Evolutionary conservation across 192 early-diverging fungal species (phyloP), one percentile per base, ranked within the genome.

Genomic region (Entomortierella chlamydospora): DNA sequence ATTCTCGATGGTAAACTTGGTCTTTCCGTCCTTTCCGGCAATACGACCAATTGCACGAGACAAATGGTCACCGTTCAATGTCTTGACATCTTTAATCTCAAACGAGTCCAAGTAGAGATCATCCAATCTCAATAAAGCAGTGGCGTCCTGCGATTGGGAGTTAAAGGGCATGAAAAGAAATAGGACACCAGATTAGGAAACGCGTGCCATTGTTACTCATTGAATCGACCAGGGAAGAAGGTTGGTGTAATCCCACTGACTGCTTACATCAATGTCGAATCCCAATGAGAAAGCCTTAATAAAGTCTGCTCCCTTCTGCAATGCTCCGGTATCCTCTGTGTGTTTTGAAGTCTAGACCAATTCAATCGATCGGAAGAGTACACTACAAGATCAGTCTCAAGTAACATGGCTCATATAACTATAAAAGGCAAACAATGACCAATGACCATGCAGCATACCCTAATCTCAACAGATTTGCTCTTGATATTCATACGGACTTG

Each of bases 291-390:
- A 99, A 4, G 98, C 98, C 56, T 89, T 91, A 47, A 99, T 89
- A 87, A 99, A 99, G 76, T 99, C 98, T 20, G 95, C 95, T 47
- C 92, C 96, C 84, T 98, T 98, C 81, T 99, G 98, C 54, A 99
- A 74, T 57, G 98, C 91, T 5, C 96, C 95, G 6, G 89, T 82
- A 43, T 98, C 97, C 25, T 87, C 87, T 6, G 98, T 99, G 53
- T 95, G 89, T 61, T 89, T 86, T 64, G 92, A 96, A 8, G 91
- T 92, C 82, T 91, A 81, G 33, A 39, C 22, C 17, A 29, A 57
- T 15, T 28, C 31, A 47, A 39, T n/a, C 29, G 33, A 28, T n/a
- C 2, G 4, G 41, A n/a, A 26, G 33, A 42, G n/a, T 20, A 47
- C 45, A 47, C 4, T 15, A 47, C 5, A 12, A 20, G 28, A 20